Conservation (phyloP, 495 filamentous ascomycete genomes). For the Penicillium cataractarum region DNA sequence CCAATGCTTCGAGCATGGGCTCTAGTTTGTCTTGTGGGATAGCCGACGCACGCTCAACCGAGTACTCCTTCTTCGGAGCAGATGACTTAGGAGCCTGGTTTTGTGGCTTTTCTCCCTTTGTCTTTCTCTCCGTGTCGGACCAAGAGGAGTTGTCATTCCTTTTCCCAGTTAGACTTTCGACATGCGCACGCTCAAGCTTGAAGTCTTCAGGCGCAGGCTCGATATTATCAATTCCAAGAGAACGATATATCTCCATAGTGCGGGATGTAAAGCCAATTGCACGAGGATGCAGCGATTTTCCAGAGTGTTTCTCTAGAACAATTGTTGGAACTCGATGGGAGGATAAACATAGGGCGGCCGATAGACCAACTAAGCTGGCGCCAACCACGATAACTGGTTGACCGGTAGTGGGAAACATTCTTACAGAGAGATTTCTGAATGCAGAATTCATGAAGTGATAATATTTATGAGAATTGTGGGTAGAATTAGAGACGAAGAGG, state of each 20-base stretch:
- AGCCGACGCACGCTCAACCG: slow-evolving; percentile 23
- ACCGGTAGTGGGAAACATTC: background rate
- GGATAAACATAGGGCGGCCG: slow-evolving; percentile 33
- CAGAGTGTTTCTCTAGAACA: slow-evolving; percentile 36
- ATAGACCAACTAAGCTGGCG: slow-evolving; percentile 37
- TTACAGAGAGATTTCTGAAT: background rate
- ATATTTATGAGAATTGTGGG: background rate
- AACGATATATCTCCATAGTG: slow-evolving; percentile 40
- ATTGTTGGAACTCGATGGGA: slow-evolving; percentile 30
- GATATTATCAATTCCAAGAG: slow-evolving; percentile 30
- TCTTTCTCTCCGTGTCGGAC: slow-evolving; percentile 24
- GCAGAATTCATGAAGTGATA: background rate
- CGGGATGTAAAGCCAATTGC: slow-evolving; percentile 39
- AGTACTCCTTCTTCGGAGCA: slow-evolving; percentile 21
- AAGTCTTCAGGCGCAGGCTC: slow-evolving; percentile 31
- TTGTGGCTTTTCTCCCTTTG: slow-evolving; percentile 2
- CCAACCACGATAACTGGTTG: slow-evolving; percentile 36
- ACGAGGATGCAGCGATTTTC: slow-evolving; percentile 34
- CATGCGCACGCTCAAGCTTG: slow-evolving; percentile 30
- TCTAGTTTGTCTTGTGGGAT: slow-evolving; percentile 39
- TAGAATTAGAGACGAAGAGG: background rate
- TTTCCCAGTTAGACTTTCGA: slow-evolving; percentile 32
- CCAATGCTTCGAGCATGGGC: slow-evolving; percentile 27
- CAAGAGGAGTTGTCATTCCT: slow-evolving; percentile 33
- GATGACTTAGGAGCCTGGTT: slow-evolving; percentile 5